Conservation (phyloP, 1,139 yeast species). For the Suhomyces taliae region DNA sequence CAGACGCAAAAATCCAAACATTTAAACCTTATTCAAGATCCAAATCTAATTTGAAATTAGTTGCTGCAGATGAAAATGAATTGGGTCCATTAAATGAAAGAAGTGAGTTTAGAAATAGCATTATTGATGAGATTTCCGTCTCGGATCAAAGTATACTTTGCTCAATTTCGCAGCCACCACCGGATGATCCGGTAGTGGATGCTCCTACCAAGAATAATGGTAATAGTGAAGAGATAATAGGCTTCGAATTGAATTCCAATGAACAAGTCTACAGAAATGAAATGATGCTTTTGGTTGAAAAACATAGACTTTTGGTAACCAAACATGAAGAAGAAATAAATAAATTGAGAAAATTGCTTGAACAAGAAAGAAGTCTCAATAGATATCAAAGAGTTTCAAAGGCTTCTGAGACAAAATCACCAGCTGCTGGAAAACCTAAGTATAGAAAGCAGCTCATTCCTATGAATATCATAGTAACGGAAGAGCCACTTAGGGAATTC, state of each 20-base stretch:
- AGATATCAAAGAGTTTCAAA: not conserved
- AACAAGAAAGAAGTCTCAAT: slow-evolving; percentile 20
- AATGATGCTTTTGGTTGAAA: slow-evolving; percentile 26
- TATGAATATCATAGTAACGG: slow-evolving; percentile 14
- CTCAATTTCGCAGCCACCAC: not conserved
- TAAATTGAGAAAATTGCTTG: slow-evolving; percentile 25
- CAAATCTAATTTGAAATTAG: slow-evolving; percentile 7
- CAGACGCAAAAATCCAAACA: slow-evolving; percentile 25
- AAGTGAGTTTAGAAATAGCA: not conserved
- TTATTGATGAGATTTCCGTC: slow-evolving; percentile 2
- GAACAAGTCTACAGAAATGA: slow-evolving; percentile 22
- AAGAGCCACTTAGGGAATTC: slow-evolving; percentile 2
- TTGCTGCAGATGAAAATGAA: slow-evolving; percentile 1
- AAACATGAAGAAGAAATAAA: slow-evolving; percentile 32
- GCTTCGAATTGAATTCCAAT: slow-evolving; percentile 6
- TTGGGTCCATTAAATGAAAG: not conserved
- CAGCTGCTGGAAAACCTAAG: slow-evolving; percentile 1
- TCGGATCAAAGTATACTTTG: not conserved
- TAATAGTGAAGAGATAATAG: slow-evolving; percentile 3
- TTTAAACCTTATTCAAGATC: slow-evolving; percentile 16
- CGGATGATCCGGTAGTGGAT: not conserved
- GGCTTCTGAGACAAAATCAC: not conserved
- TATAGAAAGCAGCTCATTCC: slow-evolving; percentile 22
- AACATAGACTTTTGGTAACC: slow-evolving; percentile 24
- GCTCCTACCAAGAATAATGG: not conserved